phyloP scores from a whole-genome alignment of 345 rosid genomes.

The Brassica nigra region DNA sequence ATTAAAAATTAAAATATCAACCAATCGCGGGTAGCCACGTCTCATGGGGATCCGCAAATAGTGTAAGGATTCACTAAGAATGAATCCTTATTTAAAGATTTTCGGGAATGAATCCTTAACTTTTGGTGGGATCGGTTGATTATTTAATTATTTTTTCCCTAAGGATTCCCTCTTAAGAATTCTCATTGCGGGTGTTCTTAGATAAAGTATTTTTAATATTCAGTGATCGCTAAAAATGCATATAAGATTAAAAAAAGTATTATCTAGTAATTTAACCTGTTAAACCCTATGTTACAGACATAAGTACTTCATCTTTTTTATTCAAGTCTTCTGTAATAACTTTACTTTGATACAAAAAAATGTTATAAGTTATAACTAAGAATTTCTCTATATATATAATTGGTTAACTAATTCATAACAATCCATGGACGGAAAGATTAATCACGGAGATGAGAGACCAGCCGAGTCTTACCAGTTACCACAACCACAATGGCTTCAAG shows the following conservation, averaged over 20 bases:
- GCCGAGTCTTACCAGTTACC: neutral
- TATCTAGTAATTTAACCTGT: neutral
- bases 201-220: neutral
- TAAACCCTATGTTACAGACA: neutral
- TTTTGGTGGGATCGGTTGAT: too few relatives aligned
- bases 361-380: neutral
- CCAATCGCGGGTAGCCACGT: too few relatives aligned
- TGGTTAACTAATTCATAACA: neutral
- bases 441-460: neutral
- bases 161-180: too few relatives aligned
- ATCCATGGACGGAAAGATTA: neutral
- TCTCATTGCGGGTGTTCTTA: too few relatives aligned
- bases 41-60: too few relatives aligned
- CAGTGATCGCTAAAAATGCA: neutral
- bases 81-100: too few relatives aligned
- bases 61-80: too few relatives aligned
- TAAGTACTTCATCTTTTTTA: neutral
- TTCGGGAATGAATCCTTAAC: too few relatives aligned
- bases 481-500: neutral
- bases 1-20: too few relatives aligned
- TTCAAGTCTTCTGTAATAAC: neutral
- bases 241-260: neutral
- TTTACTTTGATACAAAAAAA: neutral
- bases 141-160: too few relatives aligned
- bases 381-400: neutral